These are phyloP conservation scores for Candida qinlingensis DNA, from an alignment of 805 yeast species.

Conservation along the genomic window DNA sequence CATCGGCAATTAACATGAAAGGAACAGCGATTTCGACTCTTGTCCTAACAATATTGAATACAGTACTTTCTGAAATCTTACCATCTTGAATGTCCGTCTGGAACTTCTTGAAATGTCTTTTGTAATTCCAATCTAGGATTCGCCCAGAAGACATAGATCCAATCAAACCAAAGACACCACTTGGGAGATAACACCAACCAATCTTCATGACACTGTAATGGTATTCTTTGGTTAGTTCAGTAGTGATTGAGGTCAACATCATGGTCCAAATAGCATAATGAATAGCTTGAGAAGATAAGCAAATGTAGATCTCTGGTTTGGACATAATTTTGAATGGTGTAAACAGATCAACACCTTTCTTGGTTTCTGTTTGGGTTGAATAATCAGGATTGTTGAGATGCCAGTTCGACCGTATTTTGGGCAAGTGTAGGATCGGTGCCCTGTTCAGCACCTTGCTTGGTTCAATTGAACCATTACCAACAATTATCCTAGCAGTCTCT, in stretches of 20 bases:
- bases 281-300: conserved; percentile 53
- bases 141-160: conserved; percentile 60
- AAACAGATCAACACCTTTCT: conserved; percentile 23
- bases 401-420: conserved; percentile 16
- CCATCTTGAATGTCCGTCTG: conserved; percentile 19
- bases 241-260: conserved; percentile 59
- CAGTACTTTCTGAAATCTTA: conserved; percentile 16
- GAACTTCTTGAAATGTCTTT: conserved; percentile 27
- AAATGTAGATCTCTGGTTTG: conserved; percentile 39
- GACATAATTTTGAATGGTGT: conserved; percentile 40
- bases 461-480: conserved; percentile 65
- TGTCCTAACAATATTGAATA: conserved; percentile 50
- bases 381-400: conserved; percentile 28
- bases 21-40: conserved; percentile 49
- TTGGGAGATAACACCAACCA: conserved; percentile 70
- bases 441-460: conserved; percentile 41
- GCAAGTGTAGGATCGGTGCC: conserved; percentile 37
- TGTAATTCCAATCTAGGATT: conserved; percentile 48
- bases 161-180: conserved; percentile 59
- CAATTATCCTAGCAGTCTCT: conserved; percentile 68
- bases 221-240: conserved; percentile 46
- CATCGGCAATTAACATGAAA: conserved; percentile 32
- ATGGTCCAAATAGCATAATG: conserved; percentile 69
- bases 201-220: conserved; percentile 47
- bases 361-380: conserved; percentile 23